phyloP scores from a whole-genome alignment of 2,329 filamentous ascomycete genomes.

The Aspergillus novofumigatus region DNA sequence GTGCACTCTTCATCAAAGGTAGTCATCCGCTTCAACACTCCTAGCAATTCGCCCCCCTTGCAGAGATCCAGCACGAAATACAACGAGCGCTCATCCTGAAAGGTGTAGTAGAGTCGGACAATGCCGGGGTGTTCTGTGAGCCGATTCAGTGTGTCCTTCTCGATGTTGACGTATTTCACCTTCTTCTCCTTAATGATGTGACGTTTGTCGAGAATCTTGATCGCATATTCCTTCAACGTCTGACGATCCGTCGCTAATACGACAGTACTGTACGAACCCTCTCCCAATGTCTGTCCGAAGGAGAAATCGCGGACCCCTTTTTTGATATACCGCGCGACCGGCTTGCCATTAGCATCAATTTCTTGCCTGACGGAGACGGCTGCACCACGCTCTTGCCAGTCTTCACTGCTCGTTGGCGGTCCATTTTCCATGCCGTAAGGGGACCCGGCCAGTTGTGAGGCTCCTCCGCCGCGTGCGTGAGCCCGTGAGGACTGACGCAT shows the following conservation, averaged over 20 bases:
- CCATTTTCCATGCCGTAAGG: slow-evolving; percentile 57
- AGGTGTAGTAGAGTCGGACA: slow-evolving; percentile 95
- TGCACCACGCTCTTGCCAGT: slow-evolving; percentile 95
- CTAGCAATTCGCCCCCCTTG: slow-evolving; percentile 84
- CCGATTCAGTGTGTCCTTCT: slow-evolving; percentile 95
- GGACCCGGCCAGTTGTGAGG: slow-evolving; percentile 35
- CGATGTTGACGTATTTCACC: slow-evolving; percentile 99
- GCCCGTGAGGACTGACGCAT: slow-evolving; percentile 73
- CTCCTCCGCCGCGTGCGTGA: slow-evolving; percentile 48
- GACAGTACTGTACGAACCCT: slow-evolving; percentile 97
- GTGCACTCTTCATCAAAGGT: slow-evolving; percentile 96
- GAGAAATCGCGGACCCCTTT: slow-evolving; percentile 97
- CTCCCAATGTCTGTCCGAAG: slow-evolving; percentile 84
- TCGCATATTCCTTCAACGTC: slow-evolving; percentile 91
- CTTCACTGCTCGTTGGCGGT: slow-evolving; percentile 67
- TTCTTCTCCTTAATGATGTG: slow-evolving; percentile 99
- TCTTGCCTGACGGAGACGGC: slow-evolving; percentile 78
- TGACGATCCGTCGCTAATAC: slow-evolving; percentile 89
- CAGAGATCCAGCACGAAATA: slow-evolving; percentile 97
- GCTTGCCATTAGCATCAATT: slow-evolving; percentile 77
- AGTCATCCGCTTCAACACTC: slow-evolving; percentile 87
- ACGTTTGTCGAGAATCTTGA: slow-evolving; percentile 96
- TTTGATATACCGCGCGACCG: slow-evolving; percentile 79
- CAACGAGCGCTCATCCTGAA: slow-evolving; percentile 91
- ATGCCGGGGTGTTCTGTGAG: slow-evolving; percentile 95